These are phyloP conservation scores for Xylariaceae sp. DNA, from an alignment of 2,329 filamentous ascomycete genomes.

Conservation along the genomic window DNA sequence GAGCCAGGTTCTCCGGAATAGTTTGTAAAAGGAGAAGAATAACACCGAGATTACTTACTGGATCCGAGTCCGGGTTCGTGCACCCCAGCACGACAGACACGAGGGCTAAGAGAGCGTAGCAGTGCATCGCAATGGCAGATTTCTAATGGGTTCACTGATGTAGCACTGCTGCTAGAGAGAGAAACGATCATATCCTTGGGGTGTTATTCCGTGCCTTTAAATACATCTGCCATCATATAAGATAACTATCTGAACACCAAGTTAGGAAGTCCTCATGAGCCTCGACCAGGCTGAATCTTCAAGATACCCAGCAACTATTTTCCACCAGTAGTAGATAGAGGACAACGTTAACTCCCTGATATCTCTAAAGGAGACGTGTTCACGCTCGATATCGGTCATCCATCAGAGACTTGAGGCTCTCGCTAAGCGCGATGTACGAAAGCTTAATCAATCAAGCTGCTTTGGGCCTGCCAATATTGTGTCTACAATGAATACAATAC, in stretches of 20 bases:
- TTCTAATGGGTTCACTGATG: not conserved
- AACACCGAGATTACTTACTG: too few relatives aligned
- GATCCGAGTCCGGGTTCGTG: conserved; percentile 38
- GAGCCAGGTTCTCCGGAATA: too few relatives aligned
- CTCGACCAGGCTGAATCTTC: not conserved
- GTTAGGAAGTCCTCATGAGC: not conserved
- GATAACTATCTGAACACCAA: not conserved
- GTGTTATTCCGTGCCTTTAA: not conserved
- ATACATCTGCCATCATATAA: conserved; percentile 2
- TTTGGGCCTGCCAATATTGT: not conserved
- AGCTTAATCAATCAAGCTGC: conserved; percentile 3
- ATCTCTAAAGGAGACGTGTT: not conserved
- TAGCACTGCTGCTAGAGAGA: conserved; percentile 4
- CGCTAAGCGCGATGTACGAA: not conserved
- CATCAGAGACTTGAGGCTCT: too few relatives aligned
- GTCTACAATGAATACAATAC: conserved; percentile 3
- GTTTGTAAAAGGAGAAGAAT: too few relatives aligned
- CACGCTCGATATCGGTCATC: too few relatives aligned
- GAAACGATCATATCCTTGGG: not conserved
- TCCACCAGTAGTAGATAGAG: conserved; percentile 22
- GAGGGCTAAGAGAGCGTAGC: conserved; percentile 21
- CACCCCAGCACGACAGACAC: conserved; percentile 35
- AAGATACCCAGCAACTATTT: conserved; percentile 2
- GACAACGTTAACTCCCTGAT: too few relatives aligned
- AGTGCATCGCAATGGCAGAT: conserved; percentile 12